Conservation (phyloP, 352 stramenopile genomes). For the Peronospora farinosa region DNA sequence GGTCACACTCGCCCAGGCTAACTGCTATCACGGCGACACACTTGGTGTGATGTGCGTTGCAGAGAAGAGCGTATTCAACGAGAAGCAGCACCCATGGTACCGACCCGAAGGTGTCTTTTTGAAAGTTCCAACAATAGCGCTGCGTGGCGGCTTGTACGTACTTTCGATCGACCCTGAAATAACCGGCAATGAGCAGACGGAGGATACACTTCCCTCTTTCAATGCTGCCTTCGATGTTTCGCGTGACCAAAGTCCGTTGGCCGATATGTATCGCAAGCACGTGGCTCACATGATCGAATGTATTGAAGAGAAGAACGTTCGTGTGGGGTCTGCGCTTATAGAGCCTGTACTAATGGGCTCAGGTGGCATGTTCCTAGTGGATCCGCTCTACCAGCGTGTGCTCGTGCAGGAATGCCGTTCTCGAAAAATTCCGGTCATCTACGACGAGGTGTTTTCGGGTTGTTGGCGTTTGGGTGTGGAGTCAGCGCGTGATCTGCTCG, state of each 20-base stretch:
- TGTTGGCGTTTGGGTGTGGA: conserved; percentile 87
- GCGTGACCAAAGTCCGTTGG: conserved; percentile 33
- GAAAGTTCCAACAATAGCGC: conserved; percentile 64
- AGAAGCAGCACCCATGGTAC: conserved; percentile 90
- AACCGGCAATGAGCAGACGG: conserved; percentile 12
- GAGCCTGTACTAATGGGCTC: conserved; percentile 88
- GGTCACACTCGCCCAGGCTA: conserved; percentile 77
- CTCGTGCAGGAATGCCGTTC: conserved; percentile 69
- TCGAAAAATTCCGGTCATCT: conserved; percentile 86
- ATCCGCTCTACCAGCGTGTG: conserved; percentile 89
- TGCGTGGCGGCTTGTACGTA: conserved; percentile 54
- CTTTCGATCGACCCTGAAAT: conserved; percentile 53
- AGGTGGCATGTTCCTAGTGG: conserved; percentile 86
- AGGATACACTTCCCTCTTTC: conserved; percentile 41
- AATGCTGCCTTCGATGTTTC: conserved; percentile 50
- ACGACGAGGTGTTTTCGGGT: conserved; percentile 89
- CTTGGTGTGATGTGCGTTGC: conserved; percentile 88
- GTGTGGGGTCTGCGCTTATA: conserved; percentile 75
- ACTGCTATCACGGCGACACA: conserved; percentile 91
- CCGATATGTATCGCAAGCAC: conserved; percentile 58
- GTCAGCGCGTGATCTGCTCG: conserved; percentile 77
- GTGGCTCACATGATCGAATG: conserved; percentile 48
- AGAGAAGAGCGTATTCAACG: conserved; percentile 88
- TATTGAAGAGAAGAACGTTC: conserved; percentile 26
- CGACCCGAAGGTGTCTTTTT: conserved; percentile 76